Percentiles rank a stretch among this genome's conserved stretches.
Conservation (phyloP, 2,329 filamentous ascomycete genomes). For the Sporothrix brasiliensis region DNA sequence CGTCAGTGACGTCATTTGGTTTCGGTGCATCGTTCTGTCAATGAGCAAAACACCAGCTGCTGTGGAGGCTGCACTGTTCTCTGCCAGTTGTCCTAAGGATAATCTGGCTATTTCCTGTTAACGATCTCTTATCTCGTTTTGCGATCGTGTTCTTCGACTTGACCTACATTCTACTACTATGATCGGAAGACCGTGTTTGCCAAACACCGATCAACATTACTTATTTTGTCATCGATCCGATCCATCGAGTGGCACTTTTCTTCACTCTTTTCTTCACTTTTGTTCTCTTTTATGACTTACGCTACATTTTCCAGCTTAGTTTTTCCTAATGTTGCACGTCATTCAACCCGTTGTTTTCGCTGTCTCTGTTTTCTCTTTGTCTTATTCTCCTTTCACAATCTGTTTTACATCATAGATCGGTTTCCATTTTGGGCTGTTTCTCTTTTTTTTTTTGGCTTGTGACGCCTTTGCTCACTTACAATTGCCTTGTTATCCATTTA, state of each 20-base stretch:
- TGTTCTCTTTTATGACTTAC: neutral
- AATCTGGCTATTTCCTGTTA: too few relatives aligned
- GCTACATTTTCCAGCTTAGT: neutral
- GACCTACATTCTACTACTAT: neutral
- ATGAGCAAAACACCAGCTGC: neutral
- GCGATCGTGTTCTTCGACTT: too few relatives aligned
- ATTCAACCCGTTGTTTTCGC: too few relatives aligned
- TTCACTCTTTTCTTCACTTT: neutral
- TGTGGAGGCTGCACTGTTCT: neutral
- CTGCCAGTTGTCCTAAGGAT: neutral
- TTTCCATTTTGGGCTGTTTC: neutral
- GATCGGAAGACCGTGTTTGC: neutral
- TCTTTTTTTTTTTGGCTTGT: neutral
- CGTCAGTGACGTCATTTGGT: conserved; percentile 22
- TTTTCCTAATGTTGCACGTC: neutral
- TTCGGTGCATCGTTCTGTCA: neutral
- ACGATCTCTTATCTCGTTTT: too few relatives aligned
- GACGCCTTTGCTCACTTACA: neutral
- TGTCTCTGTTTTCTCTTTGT: neutral
- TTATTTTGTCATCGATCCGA: conserved; percentile 2
- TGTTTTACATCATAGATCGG: conserved; percentile 18
- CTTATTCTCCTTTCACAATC: neutral
- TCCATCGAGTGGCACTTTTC: neutral
- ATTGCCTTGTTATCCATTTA: neutral
- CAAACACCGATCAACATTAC: neutral